Conservation (phyloP, 495 filamentous ascomycete species). For the Diplogelasinospora grovesii region DNA sequence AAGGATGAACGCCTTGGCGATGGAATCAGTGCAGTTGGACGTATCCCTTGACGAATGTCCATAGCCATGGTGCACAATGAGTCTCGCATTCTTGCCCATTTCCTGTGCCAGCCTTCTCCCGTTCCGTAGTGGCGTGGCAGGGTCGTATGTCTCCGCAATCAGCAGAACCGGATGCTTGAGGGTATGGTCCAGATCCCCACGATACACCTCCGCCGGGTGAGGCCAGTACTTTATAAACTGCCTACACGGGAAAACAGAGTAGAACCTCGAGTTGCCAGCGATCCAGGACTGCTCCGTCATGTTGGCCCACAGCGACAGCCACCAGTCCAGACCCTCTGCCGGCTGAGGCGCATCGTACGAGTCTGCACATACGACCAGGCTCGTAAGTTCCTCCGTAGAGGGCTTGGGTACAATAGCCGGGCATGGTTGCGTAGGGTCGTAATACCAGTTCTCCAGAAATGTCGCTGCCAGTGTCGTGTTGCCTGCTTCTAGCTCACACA, state of each 20-base stretch:
- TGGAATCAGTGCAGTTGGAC: slow-evolving; percentile 34
- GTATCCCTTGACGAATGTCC: slow-evolving; percentile 37
- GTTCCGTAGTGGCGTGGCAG: slow-evolving; percentile 41
- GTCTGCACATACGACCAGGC: slow-evolving; percentile 39
- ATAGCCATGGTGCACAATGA: slow-evolving; percentile 42
- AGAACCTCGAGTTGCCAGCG: slow-evolving; percentile 38
- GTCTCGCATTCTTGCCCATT: slow-evolving; percentile 38
- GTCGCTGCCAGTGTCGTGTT: slow-evolving; percentile 33
- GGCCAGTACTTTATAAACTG: slow-evolving; percentile 39
- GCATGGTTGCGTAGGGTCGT: slow-evolving; percentile 28
- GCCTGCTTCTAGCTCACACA: slow-evolving; percentile 36
- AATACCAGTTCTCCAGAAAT: slow-evolving; percentile 34
- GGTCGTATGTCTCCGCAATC: slow-evolving; percentile 42
- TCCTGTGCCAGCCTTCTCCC: slow-evolving; percentile 33
- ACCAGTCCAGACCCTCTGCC: slow-evolving; percentile 37
- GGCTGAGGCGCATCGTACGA: slow-evolving; percentile 35
- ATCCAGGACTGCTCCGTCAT: slow-evolving; percentile 39
- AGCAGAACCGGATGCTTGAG: slow-evolving; percentile 37
- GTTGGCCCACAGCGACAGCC: slow-evolving; percentile 35
- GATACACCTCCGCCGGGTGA: slow-evolving; percentile 35
- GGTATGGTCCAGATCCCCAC: slow-evolving; percentile 35
- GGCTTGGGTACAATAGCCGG: slow-evolving; percentile 18
- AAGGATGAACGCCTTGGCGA: slow-evolving; percentile 32
- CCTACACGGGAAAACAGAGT: slow-evolving; percentile 34
- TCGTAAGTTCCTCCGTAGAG: slow-evolving; percentile 27